These are phyloP conservation scores for Liriodendron chinense DNA, from an alignment of 164 flowering plant species.

Conservation along the genomic window DNA sequence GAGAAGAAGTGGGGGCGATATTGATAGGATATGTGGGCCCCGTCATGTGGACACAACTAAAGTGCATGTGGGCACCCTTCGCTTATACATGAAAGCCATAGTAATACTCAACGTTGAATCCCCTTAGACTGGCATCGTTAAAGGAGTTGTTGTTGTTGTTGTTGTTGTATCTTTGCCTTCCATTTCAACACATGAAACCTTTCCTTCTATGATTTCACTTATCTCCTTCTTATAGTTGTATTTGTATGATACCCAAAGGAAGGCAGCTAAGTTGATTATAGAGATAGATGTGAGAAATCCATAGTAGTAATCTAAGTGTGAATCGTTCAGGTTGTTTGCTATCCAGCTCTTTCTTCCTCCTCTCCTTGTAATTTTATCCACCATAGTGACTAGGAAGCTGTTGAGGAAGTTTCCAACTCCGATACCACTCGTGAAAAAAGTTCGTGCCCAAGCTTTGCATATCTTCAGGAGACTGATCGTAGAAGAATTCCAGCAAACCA, in stretches of 20 bases:
- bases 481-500: conserved; percentile 75
- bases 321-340: conserved; percentile 70
- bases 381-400: conserved; percentile 75
- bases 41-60: too few species aligned
- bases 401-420: conserved; percentile 85
- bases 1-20: too few species aligned
- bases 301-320: conserved; percentile 78
- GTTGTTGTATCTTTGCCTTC: conserved; percentile 41
- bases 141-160: conserved; percentile 31
- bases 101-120: too few species aligned
- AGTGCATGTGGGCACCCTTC: too few species aligned
- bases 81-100: too few species aligned
- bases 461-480: conserved; percentile 78
- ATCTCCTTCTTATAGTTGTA: conserved; percentile 68
- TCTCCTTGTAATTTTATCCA: conserved; percentile 55
- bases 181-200: conserved; percentile 24
- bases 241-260: conserved; percentile 58
- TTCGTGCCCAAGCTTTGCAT: conserved; percentile 89
- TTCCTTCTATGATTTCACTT: conserved; percentile 22
- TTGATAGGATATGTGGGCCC: too few species aligned
- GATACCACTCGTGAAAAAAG: conserved; percentile 77
- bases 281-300: conserved; percentile 59
- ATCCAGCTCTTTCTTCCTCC: conserved; percentile 69
- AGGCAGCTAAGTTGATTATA: conserved; percentile 42
- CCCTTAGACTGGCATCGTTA: conserved; percentile 31